Percentiles rank a stretch among this genome's conserved stretches.
These are phyloP conservation scores for Amaranthus cruentus DNA, from an alignment of 148 eudicot genomes.

Conservation along the genomic window DNA sequence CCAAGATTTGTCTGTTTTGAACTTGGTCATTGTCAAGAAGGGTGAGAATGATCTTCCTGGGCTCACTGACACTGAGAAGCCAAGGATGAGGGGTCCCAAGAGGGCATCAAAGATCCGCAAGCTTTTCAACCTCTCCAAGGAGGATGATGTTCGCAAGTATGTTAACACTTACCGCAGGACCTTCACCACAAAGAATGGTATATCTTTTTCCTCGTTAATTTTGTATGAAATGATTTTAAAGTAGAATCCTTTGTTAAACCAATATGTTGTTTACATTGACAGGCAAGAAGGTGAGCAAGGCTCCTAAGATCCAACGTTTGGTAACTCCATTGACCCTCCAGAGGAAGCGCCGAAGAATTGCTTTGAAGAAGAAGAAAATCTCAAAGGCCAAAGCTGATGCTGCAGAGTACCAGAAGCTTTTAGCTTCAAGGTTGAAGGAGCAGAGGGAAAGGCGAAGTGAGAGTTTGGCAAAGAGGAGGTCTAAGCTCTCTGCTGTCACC, in stretches of 20 bases:
- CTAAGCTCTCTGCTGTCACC: slow-evolving; percentile 36
- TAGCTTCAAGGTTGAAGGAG: slow-evolving; percentile 43
- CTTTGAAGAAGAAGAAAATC: slow-evolving; percentile 79
- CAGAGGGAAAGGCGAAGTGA: slow-evolving; percentile 46
- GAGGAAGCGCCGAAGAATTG: slow-evolving; percentile 85
- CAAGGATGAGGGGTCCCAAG: slow-evolving; percentile 96
- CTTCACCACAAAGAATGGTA: slow-evolving; percentile 67
- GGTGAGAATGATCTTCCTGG: slow-evolving; percentile 91
- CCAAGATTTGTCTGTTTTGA: slow-evolving; percentile 76
- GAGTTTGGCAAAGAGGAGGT: slow-evolving; percentile 46
- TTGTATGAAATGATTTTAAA: no score
- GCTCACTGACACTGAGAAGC: slow-evolving; percentile 73
- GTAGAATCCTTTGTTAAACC: background rate
- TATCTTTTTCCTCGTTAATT: background rate
- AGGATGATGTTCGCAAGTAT: slow-evolving; percentile 87
- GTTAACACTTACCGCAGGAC: slow-evolving; percentile 82
- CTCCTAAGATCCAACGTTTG: slow-evolving; percentile 83
- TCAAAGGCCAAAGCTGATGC: slow-evolving; percentile 47
- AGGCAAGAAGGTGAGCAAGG: slow-evolving; percentile 82
- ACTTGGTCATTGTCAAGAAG: slow-evolving; percentile 85
- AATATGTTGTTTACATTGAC: background rate
- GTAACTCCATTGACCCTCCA: slow-evolving; percentile 84
- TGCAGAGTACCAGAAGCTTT: slow-evolving; percentile 51
- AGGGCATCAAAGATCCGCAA: slow-evolving; percentile 90
- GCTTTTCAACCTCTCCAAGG: slow-evolving; percentile 81